Evolutionary conservation across 352 stramenopile species (phyloP), one percentile per base, ranked within the genome.

Genomic region (Phytophthora sansomeana): DNA sequence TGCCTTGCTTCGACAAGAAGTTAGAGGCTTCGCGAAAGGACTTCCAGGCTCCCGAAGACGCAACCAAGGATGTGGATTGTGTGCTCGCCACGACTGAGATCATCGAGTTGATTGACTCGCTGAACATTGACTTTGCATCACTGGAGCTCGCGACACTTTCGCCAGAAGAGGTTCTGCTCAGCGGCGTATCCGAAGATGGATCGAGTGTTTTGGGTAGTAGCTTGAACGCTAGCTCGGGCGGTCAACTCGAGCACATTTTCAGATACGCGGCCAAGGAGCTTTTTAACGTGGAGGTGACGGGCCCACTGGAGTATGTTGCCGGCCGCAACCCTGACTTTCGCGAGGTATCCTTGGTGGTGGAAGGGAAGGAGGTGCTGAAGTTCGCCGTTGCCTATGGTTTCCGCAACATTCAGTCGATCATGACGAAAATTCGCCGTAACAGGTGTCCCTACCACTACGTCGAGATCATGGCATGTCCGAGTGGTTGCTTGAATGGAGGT

Each of bases 1-100:
- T 99, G 97, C 97, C 97, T 30, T 99, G 97, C 85, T 98, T 98
- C 66, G 97, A 99, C 73, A 99, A 99, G 81, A 99, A 99, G 69
- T 80, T 99, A 7, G 97, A 99, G 77, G 97, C 97, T 0, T 98
- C 94, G 10, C 89, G 97, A 7, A 97, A 96, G 61, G 82, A 96
- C 67, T 97, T 96, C 55, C 51, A 91, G 21, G 83, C 91, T 44
- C 80, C 80, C 4, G 77, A 72, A 9, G 72, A 81, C 7, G 69
- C 90, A 35, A 87, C 70, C 13, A 93, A 90, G 43, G 96, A 98
- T 41, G 96, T 99, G 11, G 97, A 99, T 74, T 97, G 96, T 42
- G 97, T 99, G 29, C 85, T 99, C 17, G 88, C 86, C 4, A 93
- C 85, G 1, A 93, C 84, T 5, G 88, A 96, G 51, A 78, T 96